Conservation (phyloP, 139 green algal genomes). For the Coelastrella sp. region DNA sequence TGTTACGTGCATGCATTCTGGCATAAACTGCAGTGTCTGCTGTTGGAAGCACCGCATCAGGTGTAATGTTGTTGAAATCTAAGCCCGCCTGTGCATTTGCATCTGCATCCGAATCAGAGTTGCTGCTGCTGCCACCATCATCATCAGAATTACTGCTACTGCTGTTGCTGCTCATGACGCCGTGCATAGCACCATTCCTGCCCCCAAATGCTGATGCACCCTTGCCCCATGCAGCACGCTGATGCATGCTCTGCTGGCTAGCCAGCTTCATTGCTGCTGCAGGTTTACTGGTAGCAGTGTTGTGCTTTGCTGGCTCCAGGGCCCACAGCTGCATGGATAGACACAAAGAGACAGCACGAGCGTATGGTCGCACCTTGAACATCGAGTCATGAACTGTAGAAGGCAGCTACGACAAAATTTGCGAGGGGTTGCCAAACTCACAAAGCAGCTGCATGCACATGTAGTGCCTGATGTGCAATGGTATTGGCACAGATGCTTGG, state of each 20-base stretch:
- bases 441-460: too few species aligned
- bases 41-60: not conserved
- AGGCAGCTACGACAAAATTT: too few species aligned
- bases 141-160: not conserved
- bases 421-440: too few species aligned
- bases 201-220: not conserved
- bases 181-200: not conserved
- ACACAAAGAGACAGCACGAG: not conserved
- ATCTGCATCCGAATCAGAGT: not conserved
- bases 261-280: too few species aligned
- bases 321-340: slow-evolving; percentile 32
- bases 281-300: too few species aligned
- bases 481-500: too few species aligned
- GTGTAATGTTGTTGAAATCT: not conserved
- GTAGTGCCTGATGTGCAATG: too few species aligned
- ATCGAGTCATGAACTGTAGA: too few species aligned
- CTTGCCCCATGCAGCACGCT: not conserved
- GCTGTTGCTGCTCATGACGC: slow-evolving; percentile 7
- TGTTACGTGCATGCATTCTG: too few species aligned
- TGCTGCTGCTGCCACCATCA: not conserved
- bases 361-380: too few species aligned
- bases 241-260: too few species aligned
- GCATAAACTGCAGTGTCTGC: not conserved
- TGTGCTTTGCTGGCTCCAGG: not conserved
- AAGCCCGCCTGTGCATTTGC: not conserved